Base-by-base conservation (phyloP, 306 rosid species). In the Fragaria iinumae region DNA sequence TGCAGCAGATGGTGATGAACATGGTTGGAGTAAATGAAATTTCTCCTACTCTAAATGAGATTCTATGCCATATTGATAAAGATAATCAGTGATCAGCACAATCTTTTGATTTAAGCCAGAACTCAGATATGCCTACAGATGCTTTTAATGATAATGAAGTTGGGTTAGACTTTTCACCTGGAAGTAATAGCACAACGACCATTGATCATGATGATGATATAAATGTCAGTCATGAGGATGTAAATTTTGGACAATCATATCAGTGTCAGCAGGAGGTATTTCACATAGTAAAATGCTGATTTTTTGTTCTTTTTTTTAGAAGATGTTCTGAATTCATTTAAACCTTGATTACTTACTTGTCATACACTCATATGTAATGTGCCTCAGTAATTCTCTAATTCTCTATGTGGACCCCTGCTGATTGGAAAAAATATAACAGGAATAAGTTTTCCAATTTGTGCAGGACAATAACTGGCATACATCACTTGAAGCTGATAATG, bases 1-100 rank as follows among this genome's bases (percentile, higher is more conserved):
- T 81, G 44, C 69, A 76, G 72, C 68, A 81, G 73, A 81, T 63
- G 80, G 80, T 76, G 68, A 47, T 50, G 43, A 65, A 65, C 77
- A 76, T 81, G 62, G 29, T 27, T 34, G 48, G 77, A 52, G 11
- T 16, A 20, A 71, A 52, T 41, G 74, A 76, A 62, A 75, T 81
- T 60, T 81, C 63, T 76, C 84, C 84, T 9, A 64, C 74, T 71
- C 64, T 76, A 23, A 52, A 25, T 72, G 77, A 70, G 44, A 71
- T 81, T 32, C 20, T 76, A 47, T 48, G 0, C 75, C 69, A 18
- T 23, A 53, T 81, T 64, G 81, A 72, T 43, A 57, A 65, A 32
- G 72, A 72, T 81, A 76, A 72, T 81, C 69, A 71, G 32, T 18
- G n/a, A 52, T 29, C 80, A 50, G 45, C 68, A 34, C 69, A 64